phyloP scores from a whole-genome alignment of 2,329 filamentous ascomycete species.

The Aureobasidium mangrovei region DNA sequence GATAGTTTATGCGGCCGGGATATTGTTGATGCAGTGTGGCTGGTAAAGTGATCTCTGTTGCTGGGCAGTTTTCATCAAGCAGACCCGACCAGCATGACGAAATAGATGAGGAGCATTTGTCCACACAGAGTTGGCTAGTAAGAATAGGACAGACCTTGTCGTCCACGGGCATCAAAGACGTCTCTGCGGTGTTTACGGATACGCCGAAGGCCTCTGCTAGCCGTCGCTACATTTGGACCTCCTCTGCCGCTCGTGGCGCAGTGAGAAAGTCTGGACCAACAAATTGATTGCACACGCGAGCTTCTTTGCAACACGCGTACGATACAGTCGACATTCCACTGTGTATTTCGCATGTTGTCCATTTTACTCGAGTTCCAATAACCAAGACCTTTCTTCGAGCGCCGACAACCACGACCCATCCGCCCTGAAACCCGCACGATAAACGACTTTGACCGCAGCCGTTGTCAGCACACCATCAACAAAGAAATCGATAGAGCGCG shows the following conservation, averaged over 20 bases:
- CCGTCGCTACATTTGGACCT: no score
- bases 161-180: not conserved
- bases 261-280: not conserved
- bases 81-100: no score
- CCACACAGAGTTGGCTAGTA: not conserved
- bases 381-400: not conserved
- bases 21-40: not conserved
- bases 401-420: not conserved
- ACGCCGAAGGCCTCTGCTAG: no score
- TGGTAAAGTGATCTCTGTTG: not conserved
- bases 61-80: not conserved
- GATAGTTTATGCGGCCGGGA: not conserved
- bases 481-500: not conserved
- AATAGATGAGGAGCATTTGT: no score
- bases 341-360: not conserved
- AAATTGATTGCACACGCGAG: constrained; percentile 4
- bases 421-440: not conserved
- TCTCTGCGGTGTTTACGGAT: not conserved
- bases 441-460: not conserved
- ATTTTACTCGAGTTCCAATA: not conserved
- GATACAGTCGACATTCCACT: not conserved
- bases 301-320: not conserved
- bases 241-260: not conserved
- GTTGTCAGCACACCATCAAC: constrained; percentile 8
- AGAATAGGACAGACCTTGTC: not conserved